These are phyloP conservation scores for Selaginella tamariscina DNA, from an alignment of 75 land plant genomes.

Conservation along the genomic window DNA sequence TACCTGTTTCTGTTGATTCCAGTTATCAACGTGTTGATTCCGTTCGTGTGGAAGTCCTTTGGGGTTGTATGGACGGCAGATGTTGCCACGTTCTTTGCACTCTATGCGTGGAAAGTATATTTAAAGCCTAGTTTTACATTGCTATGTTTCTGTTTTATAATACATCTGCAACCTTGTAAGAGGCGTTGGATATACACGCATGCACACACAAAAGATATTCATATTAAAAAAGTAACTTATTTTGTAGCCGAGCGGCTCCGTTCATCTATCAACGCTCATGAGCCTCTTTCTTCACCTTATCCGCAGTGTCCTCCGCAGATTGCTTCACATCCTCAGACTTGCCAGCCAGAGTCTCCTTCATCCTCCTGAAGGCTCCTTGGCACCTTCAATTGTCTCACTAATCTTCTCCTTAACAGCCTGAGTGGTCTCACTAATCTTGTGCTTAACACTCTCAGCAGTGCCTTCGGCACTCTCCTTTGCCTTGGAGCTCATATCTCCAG, in stretches of 20 bases:
- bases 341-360: background rate
- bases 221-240: too few species aligned
- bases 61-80: constrained; percentile 94
- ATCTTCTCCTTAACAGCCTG: background rate
- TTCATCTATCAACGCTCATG: too few species aligned
- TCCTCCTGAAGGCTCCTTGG: background rate
- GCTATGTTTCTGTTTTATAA: too few species aligned
- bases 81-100: constrained; percentile 61
- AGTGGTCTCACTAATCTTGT: background rate
- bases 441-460: background rate
- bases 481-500: background rate
- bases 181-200: too few species aligned
- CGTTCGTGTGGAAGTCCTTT: constrained; percentile 82
- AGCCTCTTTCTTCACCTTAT: background rate
- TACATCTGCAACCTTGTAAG: too few species aligned
- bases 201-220: too few species aligned
- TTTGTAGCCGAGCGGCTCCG: too few species aligned
- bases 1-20: constrained; percentile 80
- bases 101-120: constrained; percentile 97
- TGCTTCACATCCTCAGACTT: background rate
- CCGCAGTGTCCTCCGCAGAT: background rate
- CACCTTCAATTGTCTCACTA: background rate
- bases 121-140: too few species aligned
- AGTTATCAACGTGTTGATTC: constrained; percentile 68
- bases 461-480: background rate